Conservation (phyloP, 257 asterid species). For the Scutellaria minor region DNA sequence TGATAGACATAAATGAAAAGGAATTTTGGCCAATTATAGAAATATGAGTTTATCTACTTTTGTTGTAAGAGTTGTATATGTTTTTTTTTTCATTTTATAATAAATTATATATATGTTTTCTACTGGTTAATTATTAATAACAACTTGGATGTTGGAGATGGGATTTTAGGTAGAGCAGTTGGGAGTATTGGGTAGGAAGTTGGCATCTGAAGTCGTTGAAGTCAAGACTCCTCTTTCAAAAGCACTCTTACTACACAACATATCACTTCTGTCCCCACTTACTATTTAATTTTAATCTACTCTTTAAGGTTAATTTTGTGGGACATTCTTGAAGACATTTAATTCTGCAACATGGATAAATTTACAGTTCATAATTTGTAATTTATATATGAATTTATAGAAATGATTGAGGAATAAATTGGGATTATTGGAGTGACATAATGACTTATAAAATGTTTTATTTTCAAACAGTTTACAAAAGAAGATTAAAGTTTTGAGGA, state of each 20-base stretch:
- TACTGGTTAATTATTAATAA: constrained; percentile 23
- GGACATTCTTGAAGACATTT: no score
- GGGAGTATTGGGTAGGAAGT: constrained; percentile 38
- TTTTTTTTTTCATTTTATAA: neutral
- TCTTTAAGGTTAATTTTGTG: no score
- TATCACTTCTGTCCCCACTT: neutral
- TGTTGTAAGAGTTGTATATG: neutral
- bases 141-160: constrained; percentile 29
- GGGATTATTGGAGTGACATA: no score
- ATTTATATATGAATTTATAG: no score
- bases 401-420: no score
- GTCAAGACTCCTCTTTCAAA: constrained; percentile 33
- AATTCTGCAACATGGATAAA: no score
- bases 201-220: constrained; percentile 44
- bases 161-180: constrained; percentile 47
- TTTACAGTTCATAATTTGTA: no score
- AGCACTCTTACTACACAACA: no score
- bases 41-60: neutral
- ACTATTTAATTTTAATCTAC: no score
- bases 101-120: neutral
- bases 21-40: constrained; percentile 8
- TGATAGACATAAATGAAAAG: neutral
- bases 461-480: no score
- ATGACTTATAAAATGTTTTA: no score
- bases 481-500: no score